Conservation (phyloP, 306 rosid genomes). For the Luffa acutangula region DNA sequence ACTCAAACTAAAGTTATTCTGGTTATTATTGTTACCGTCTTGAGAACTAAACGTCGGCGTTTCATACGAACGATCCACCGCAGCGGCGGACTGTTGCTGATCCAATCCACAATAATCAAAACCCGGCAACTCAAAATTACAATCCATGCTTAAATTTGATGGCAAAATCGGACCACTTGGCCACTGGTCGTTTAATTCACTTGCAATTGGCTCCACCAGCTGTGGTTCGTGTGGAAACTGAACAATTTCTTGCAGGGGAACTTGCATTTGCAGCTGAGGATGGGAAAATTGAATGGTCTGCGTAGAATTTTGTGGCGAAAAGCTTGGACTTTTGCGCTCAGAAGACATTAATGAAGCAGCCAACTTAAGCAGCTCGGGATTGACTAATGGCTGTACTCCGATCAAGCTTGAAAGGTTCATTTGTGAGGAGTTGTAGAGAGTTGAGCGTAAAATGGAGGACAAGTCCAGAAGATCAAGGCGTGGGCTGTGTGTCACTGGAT, state of each 20-base stretch:
- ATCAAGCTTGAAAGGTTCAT: conserved; percentile 36
- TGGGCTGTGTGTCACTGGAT: conserved; percentile 85
- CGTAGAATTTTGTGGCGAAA: conserved; percentile 13
- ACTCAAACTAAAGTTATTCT: conserved; percentile 26
- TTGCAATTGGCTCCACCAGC: conserved; percentile 16
- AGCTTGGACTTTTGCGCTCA: conserved; percentile 15
- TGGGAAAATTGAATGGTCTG: conserved; percentile 14
- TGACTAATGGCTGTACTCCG: conserved; percentile 31
- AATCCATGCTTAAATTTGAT: conserved; percentile 15
- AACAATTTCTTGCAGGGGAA: conserved; percentile 19
- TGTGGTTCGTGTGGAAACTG: conserved; percentile 25
- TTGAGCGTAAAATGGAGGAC: conserved; percentile 45
- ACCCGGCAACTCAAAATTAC: conserved; percentile 19
- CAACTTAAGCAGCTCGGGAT: conserved; percentile 55
- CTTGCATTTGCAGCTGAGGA: conserved; percentile 26
- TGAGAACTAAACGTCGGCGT: conserved; percentile 28
- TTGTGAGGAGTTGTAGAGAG: conserved; percentile 50
- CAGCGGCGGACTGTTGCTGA: conserved; percentile 13
- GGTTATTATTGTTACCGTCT: conserved; percentile 15
- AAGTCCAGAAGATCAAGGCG: conserved; percentile 70
- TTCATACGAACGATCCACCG: conserved; percentile 27
- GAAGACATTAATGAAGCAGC: conserved; percentile 62
- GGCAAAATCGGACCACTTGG: conserved; percentile 17
- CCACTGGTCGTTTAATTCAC: conserved; percentile 30
- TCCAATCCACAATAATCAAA: conserved; percentile 12